Evolutionary conservation across 2,329 filamentous ascomycete genomes (phyloP).

Genomic region (Pestalotiopsis sp.): DNA sequence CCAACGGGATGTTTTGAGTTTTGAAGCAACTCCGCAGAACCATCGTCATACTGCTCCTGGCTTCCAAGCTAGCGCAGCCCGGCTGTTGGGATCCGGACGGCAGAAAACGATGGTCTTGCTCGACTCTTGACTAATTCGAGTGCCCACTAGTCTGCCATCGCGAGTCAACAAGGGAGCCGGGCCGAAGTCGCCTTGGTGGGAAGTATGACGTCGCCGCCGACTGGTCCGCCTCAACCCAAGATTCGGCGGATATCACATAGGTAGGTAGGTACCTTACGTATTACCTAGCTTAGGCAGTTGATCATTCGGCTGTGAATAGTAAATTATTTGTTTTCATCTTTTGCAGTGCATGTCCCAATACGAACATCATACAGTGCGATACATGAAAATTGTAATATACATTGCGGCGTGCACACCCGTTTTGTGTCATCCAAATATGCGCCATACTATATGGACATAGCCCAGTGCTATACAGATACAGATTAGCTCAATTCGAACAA

Average conservation of each 20-base stretch:
- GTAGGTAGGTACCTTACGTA: too few species aligned
- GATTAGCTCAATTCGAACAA: too few species aligned
- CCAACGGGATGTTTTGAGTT: background rate
- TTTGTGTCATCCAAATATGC: too few species aligned
- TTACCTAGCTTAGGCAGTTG: too few species aligned
- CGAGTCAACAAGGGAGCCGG: background rate
- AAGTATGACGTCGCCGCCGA: background rate
- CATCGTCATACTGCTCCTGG: background rate
- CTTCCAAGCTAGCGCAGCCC: background rate
- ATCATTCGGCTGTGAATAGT: too few species aligned
- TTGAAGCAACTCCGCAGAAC: background rate
- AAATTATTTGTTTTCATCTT: too few species aligned
- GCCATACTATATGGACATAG: too few species aligned
- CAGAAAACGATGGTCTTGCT: background rate
- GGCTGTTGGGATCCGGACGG: background rate
- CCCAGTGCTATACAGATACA: too few species aligned
- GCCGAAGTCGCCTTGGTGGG: background rate
- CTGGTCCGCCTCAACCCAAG: background rate
- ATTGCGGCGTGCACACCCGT: too few species aligned
- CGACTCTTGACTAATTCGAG: background rate
- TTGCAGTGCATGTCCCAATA: too few species aligned
- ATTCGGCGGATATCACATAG: background rate
- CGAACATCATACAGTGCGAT: too few species aligned
- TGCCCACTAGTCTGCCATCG: background rate
- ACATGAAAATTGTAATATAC: too few species aligned